Evolutionary conservation across 768 basidiomycete genomes (phyloP), one percentile per base, ranked within the genome.

Genomic region (Phaffia australis): DNA sequence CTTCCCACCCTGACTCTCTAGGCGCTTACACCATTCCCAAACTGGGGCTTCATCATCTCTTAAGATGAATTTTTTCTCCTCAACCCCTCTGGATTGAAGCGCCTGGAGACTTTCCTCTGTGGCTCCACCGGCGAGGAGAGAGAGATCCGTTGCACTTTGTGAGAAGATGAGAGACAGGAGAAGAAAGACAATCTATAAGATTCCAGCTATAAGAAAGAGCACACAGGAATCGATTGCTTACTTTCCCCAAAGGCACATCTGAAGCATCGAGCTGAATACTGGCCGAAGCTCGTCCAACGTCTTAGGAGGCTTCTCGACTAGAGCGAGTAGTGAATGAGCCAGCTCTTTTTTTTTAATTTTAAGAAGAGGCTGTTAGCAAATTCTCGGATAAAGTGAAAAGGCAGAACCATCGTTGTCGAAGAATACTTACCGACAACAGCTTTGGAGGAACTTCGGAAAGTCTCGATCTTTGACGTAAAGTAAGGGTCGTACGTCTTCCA

Each of bases 401-500:
- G n/a, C n/a, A 59, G 56, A 59, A 23, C 42, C 52, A 56, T 35
- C 27, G 35, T 11, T 42, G 69, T 46, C 0, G 18, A 60, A 19
- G 8, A 57, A 29, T 64, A 77, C 86, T 60, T 72, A 93, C 92
- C 83, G 72, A 85, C 80, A 60, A 94, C 87, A 1, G 90, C 88
- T 21, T 79, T 77, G 6, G 83, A 82, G 47, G 89, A 92, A 23
- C 85, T 84, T 71, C 82, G 81, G 79, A 94, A 95, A 9, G 88
- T 87, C 29, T 84, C 82, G 65, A 83, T 75, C 76, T 99, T 99
- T 74, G 88, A 86, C 0, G 76, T 72, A 29, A 81, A 79, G 79
- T 97, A 99, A 0, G 92, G 90, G 72, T 99, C 94, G 71, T 83
- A 87, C 14, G 78, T 72, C 32, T 78, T 78, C 92, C 91, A 97